Conservation (phyloP, 176 grass and related monocot species). For the Ampelocalamus luodianensis region DNA sequence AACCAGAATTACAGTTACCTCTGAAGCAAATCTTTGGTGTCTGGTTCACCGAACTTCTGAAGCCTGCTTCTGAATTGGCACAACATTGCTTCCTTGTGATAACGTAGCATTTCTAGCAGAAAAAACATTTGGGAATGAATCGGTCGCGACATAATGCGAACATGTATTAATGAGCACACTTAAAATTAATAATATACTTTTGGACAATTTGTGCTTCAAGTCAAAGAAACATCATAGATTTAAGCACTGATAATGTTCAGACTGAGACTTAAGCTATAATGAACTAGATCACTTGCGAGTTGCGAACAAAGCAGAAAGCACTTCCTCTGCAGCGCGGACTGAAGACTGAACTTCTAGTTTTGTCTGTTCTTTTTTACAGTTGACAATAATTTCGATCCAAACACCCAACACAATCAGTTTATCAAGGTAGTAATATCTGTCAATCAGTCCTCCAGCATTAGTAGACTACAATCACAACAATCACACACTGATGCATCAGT, state of each 20-base stretch:
- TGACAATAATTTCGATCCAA: conserved; percentile 3
- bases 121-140: neutral
- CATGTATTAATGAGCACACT: neutral
- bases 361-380: neutral
- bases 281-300: conserved; percentile 37
- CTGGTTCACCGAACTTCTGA: no score
- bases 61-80: conserved; percentile 33
- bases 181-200: neutral
- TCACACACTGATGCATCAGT: no score
- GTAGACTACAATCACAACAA: no score
- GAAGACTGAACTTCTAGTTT: neutral
- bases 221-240: conserved; percentile 8
- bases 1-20: no score
- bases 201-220: neutral
- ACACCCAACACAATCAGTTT: no score
- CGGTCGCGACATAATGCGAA: neutral
- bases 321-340: neutral
- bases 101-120: neutral
- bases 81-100: neutral
- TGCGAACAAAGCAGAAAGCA: conserved; percentile 17
- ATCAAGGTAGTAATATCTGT: no score
- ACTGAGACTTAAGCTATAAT: conserved; percentile 18
- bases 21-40: no score
- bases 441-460: no score
- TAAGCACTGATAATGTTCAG: neutral